These are phyloP conservation scores for Wilcoxina mikolae DNA, from an alignment of 495 filamentous ascomycete species.

Conservation along the genomic window DNA sequence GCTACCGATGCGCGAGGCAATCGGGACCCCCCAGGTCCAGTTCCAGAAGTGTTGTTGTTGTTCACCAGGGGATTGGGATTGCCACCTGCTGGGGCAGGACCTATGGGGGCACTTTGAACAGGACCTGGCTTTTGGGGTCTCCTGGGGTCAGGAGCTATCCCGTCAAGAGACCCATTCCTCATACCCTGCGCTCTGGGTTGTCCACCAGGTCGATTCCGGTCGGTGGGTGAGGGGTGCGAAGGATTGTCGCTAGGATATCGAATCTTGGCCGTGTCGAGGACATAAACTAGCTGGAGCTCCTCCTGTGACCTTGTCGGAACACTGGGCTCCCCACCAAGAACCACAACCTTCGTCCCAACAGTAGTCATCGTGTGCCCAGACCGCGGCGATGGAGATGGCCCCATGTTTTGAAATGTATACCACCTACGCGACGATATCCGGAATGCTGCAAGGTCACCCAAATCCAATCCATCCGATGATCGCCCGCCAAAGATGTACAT, in stretches of 20 bases:
- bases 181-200: conserved; percentile 16
- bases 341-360: conserved; percentile 78
- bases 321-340: conserved; percentile 87
- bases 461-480: conserved; percentile 75
- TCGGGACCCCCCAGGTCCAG: conserved; percentile 29
- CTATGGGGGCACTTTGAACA: conserved; percentile 33
- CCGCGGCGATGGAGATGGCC: conserved; percentile 78
- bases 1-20: conserved; percentile 56
- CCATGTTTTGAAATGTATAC: conserved; percentile 99
- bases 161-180: conserved; percentile 19
- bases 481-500: conserved; percentile 99
- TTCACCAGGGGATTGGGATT: too few species aligned
- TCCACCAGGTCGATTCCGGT: conserved; percentile 31
- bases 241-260: conserved; percentile 75
- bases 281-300: conserved; percentile 78
- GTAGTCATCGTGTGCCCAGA: conserved; percentile 97
- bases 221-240: conserved; percentile 33
- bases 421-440: conserved; percentile 79
- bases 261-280: conserved; percentile 89
- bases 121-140: conserved; percentile 36
- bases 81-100: too few species aligned
- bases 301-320: conserved; percentile 60
- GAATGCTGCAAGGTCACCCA: conserved; percentile 92
- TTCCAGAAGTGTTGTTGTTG: conserved; percentile 28
- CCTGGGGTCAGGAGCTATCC: conserved; percentile 11